Evolutionary conservation across 1,284 basidiomycete species (phyloP), one percentile per base, ranked within the genome.

Genomic region (Apiotrichum mycotoxinovorans): DNA sequence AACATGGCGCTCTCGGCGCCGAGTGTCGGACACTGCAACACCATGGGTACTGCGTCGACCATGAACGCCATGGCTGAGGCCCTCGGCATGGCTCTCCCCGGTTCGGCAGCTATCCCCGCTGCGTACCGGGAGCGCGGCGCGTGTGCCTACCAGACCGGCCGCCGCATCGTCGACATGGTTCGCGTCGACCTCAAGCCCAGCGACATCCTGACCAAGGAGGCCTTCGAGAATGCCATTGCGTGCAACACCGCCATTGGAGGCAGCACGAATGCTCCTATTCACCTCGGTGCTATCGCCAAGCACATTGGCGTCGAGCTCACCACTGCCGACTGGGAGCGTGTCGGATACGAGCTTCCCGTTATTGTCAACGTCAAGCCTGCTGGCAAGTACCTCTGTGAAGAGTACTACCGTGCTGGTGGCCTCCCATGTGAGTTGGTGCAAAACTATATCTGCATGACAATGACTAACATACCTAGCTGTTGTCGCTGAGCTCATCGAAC

Each of bases 11-110:
- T 70, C 7, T 73, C 72, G 4, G 74, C 73, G 1, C 72, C 72
- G 46, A 53, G 60, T 42, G 61, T 65, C 14, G 72, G 74, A 3
- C 74, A 76, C 62, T 77, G 75, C 60, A 77, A 77, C 61, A 77
- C 75, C 14, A 72, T 77, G 66, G 75, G 75, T 27, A 73, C 72
- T 3, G 71, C 70, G 17, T 66, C 61, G 63, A 92, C 91, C 2
- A 92, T 93, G 90, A 90, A 89, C 63, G 87, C 87, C 35, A 86
- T 87, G 20, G 83, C 95, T 38, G 93, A 97, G 76, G 91, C 89
- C 1, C 82, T 96, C 61, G 94, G 93, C 34, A 88, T 97, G 83
- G 89, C 90, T 20, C 80, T 96, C 27, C 93, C 93, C 0, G 91
- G 91, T 68, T 91, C 89, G 33, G 87, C 91, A 0, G 88, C 87